A percentile compares a stretch with the other conserved stretches of the same genome.
Conservation (phyloP, 768 basidiomycete genomes). For the Suillus subluteus region DNA sequence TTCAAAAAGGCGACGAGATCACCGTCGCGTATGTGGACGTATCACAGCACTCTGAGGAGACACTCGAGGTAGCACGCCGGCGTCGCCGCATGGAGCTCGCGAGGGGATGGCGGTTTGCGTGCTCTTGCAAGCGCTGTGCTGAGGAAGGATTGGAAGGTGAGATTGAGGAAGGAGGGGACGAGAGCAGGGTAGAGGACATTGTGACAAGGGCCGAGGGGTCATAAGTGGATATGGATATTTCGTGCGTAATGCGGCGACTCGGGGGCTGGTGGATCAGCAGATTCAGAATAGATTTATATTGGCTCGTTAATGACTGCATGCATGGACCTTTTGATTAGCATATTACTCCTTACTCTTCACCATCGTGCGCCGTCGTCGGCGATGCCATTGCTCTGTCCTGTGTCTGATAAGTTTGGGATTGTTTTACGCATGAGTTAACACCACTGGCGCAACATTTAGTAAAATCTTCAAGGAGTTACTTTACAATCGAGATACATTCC, state of each 20-base stretch:
- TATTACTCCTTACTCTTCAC: not conserved
- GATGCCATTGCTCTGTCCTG: not conserved
- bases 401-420: not conserved
- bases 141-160: slow-evolving; percentile 50
- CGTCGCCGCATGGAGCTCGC: slow-evolving; percentile 74
- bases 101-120: slow-evolving; percentile 83
- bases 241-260: not conserved
- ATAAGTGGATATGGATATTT: slow-evolving; percentile 15
- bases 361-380: not conserved
- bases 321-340: slow-evolving; percentile 2
- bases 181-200: slow-evolving; percentile 48
- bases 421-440: not conserved
- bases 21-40: slow-evolving; percentile 79
- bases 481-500: not conserved
- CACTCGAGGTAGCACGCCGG: slow-evolving; percentile 55
- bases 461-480: not conserved
- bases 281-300: not conserved
- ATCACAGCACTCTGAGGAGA: slow-evolving; percentile 56
- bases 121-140: slow-evolving; percentile 66
- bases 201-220: slow-evolving; percentile 35
- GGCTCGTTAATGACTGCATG: slow-evolving; percentile 12
- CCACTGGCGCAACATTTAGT: not conserved
- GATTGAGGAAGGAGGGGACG: slow-evolving; percentile 48
- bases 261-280: slow-evolving; percentile 5
- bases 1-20: slow-evolving; percentile 78